Conservation (phyloP, 1,139 yeast species). For the Pichia sp. region DNA sequence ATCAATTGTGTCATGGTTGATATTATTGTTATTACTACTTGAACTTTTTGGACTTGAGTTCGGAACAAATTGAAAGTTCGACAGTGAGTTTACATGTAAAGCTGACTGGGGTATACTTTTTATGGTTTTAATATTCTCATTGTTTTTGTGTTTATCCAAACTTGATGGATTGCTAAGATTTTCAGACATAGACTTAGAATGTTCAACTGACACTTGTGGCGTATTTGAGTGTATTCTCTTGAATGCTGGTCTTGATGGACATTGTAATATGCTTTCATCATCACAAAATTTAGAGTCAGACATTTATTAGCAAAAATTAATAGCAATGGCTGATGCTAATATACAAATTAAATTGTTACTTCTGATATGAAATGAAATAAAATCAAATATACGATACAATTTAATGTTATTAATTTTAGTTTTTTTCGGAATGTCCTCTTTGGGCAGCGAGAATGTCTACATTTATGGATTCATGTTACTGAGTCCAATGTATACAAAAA, state of each 20-base stretch:
- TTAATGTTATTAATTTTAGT: neutral
- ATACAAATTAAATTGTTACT: neutral
- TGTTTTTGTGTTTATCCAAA: neutral
- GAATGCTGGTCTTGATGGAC: neutral
- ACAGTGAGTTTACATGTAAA: neutral
- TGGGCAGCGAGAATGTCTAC: neutral
- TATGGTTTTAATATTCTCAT: neutral
- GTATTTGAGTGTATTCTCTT: neutral
- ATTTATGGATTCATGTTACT: neutral
- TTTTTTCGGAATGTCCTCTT: neutral
- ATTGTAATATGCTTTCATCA: neutral
- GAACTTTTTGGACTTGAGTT: neutral
- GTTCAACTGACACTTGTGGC: neutral
- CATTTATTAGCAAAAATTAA: neutral
- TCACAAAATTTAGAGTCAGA: neutral
- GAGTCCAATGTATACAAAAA: neutral
- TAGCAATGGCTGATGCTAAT: neutral
- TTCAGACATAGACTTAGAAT: neutral
- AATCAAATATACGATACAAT: neutral
- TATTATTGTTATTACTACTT: neutral
- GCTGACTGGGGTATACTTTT: neutral
- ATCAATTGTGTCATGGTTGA: neutral
- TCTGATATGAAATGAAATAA: neutral
- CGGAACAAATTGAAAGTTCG: too few species aligned
- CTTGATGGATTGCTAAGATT: neutral